Evolutionary conservation across 2,329 filamentous ascomycete species (phyloP).

Genomic region (Stachybotrys elegans): DNA sequence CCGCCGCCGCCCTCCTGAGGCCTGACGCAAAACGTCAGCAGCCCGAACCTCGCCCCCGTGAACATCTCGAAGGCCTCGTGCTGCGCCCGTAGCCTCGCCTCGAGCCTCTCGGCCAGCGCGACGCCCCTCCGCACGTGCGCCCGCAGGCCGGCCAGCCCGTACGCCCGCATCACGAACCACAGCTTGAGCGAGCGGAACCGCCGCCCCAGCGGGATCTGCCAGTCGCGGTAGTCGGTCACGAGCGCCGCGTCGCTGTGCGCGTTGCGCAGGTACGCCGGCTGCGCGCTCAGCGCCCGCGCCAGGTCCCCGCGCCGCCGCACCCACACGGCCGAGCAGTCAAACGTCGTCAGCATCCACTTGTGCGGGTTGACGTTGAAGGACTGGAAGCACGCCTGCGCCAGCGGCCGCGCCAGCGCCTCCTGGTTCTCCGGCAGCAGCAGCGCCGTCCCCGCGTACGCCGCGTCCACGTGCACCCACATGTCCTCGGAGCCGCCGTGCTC

Average conservation of each 20-base stretch:
- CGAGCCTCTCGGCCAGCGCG: conserved; percentile 64
- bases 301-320: conserved; percentile 71
- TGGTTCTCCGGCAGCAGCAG: conserved; percentile 79
- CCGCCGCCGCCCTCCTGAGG: conserved; percentile 30
- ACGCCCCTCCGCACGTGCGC: conserved; percentile 68
- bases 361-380: conserved; percentile 95
- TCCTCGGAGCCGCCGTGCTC: conserved; percentile 32
- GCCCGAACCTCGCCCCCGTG: conserved; percentile 68
- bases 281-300: conserved; percentile 73
- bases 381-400: conserved; percentile 69
- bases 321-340: conserved; percentile 78
- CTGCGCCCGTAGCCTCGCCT: conserved; percentile 50
- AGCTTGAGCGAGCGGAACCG: conserved; percentile 87
- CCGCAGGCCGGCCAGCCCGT: conserved; percentile 72
- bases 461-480: conserved; percentile 91
- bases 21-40: conserved; percentile 73
- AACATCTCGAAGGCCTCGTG: conserved; percentile 72
- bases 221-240: conserved; percentile 93
- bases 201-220: conserved; percentile 90
- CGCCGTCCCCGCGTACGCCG: conserved; percentile 84
- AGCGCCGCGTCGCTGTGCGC: conserved; percentile 73
- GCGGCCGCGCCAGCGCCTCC: conserved; percentile 54
- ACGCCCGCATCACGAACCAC: conserved; percentile 88
- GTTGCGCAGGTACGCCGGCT: conserved; percentile 78
- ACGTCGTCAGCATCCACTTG: conserved; percentile 95